These are phyloP conservation scores for Globisporangium recalcitrans DNA, from an alignment of 352 stramenopile genomes.

Conservation along the genomic window DNA sequence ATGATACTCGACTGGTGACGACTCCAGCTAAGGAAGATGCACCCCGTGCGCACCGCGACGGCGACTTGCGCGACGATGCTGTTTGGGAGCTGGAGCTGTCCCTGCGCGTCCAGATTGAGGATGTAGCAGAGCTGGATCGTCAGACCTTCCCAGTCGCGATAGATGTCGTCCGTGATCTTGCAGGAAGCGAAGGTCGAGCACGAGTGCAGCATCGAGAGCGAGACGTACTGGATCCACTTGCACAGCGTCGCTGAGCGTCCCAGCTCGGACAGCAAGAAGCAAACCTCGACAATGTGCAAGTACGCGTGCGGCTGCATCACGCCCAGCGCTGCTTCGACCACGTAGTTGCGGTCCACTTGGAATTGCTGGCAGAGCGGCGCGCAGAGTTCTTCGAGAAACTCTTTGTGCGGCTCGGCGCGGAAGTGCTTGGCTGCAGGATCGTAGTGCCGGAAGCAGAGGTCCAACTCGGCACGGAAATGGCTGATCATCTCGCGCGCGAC, in stretches of 20 bases:
- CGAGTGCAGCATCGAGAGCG: slow-evolving; percentile 75
- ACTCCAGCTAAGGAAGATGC: slow-evolving; percentile 73
- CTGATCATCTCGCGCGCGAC: slow-evolving; percentile 84
- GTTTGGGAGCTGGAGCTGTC: slow-evolving; percentile 46
- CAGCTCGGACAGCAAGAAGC: slow-evolving; percentile 69
- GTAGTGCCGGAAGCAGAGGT: slow-evolving; percentile 37
- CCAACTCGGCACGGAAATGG: slow-evolving; percentile 64
- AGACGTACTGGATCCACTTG: slow-evolving; percentile 82
- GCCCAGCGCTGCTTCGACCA: slow-evolving; percentile 67
- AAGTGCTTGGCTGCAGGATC: slow-evolving; percentile 22
- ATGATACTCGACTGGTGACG: slow-evolving; percentile 56
- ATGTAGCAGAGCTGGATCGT: slow-evolving; percentile 82
- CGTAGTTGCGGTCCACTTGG: slow-evolving; percentile 71
- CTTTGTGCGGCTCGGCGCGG: slow-evolving; percentile 33
- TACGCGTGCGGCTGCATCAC: slow-evolving; percentile 81
- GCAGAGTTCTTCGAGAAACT: slow-evolving; percentile 72
- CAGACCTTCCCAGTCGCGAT: slow-evolving; percentile 78
- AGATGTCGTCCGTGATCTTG: slow-evolving; percentile 67
- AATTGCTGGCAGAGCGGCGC: slow-evolving; percentile 74
- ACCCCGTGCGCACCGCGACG: slow-evolving; percentile 66
- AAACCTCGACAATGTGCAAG: slow-evolving; percentile 78
- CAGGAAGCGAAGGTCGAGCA: slow-evolving; percentile 76
- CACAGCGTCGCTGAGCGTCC: slow-evolving; percentile 42
- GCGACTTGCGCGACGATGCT: slow-evolving; percentile 51
- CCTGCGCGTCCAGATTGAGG: slow-evolving; percentile 55